Evolutionary conservation across 768 basidiomycete species (phyloP).

Genomic region (Floccularia luteovirens): DNA sequence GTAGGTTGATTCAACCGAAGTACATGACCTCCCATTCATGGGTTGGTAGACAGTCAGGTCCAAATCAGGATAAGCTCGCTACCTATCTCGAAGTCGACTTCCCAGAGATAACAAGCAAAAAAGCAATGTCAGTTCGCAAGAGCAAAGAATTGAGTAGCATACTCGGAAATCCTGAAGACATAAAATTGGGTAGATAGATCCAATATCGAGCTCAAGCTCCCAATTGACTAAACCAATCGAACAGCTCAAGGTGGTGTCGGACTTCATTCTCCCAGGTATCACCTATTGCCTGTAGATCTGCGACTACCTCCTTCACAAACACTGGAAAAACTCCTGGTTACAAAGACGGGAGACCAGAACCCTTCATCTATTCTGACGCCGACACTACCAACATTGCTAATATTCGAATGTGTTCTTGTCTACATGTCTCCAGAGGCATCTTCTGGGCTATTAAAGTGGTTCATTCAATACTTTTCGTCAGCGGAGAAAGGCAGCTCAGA

Average conservation of each 20-base stretch:
- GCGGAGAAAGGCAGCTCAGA: constrained; percentile 6
- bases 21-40: background rate
- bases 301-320: constrained; percentile 45
- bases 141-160: constrained; percentile 44
- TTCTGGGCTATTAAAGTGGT: constrained; percentile 63
- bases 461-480: constrained; percentile 44
- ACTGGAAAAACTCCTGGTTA: constrained; percentile 30
- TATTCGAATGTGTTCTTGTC: constrained; percentile 91
- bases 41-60: constrained; percentile 46
- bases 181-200: constrained; percentile 33
- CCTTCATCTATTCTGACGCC: constrained; percentile 53
- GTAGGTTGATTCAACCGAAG: constrained; percentile 35
- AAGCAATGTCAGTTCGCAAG: constrained; percentile 74
- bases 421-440: constrained; percentile 69
- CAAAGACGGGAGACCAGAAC: constrained; percentile 9
- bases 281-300: constrained; percentile 74
- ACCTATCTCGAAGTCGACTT: constrained; percentile 91
- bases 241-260: constrained; percentile 57
- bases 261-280: constrained; percentile 49
- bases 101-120: constrained; percentile 74
- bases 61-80: constrained; percentile 36
- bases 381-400: constrained; percentile 66
- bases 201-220: background rate
- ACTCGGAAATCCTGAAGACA: constrained; percentile 37
- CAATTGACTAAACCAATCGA: constrained; percentile 2